Evolutionary conservation across 2,329 filamentous ascomycete genomes (phyloP), one percentile per base, ranked within the genome.

Genomic region (Epichloe scottii): DNA sequence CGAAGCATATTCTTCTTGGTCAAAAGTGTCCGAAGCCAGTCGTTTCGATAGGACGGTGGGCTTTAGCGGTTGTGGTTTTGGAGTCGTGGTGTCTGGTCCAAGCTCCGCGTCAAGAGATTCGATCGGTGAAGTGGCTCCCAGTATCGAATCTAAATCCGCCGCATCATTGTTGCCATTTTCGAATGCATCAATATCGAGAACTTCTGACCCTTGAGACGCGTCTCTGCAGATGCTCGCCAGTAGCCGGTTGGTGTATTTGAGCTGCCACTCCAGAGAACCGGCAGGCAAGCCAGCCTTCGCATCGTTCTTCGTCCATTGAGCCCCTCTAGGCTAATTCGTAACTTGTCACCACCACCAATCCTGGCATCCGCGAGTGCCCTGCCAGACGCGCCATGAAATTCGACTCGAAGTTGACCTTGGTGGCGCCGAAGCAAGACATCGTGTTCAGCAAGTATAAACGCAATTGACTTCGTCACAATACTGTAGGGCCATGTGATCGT

Each of bases 401-500:
- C 79, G 46, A 89, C 78, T 51, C 89, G 84, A 21, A 95, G 81
- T 67, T 95, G 89, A 12, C 91, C 91, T 57, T 79, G 84, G 40
- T 77, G 74, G 55, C 81, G 80, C 51, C 91, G 86, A 48, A 91
- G 74, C 46, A 87, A 84, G 61, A 90, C 86, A 64, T 96, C 89
- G 44, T 83, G 82, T 60, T 96, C 90, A 44, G 87, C 87, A 35
- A 97, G 77, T 19, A 94, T 77, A 48, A 96, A 82, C 26, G 88
- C 84, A 57, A 89, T 77, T 39, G 82, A 82, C 49, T 78, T 79
- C 33, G 78, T 85, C 26, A 88, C 81, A 21, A 85, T 85, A 56
- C 87, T 95, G 67, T 88, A 96, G 0, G 91, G 91, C 90, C 91
- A 97, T 52, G 88, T 82, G 37, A 97, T 80, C 8, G 89, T 91